A percentile compares a stretch with the other conserved stretches of the same genome.
Conservation (phyloP, 129 eudicot genomes). For the Flaveria linearis region DNA sequence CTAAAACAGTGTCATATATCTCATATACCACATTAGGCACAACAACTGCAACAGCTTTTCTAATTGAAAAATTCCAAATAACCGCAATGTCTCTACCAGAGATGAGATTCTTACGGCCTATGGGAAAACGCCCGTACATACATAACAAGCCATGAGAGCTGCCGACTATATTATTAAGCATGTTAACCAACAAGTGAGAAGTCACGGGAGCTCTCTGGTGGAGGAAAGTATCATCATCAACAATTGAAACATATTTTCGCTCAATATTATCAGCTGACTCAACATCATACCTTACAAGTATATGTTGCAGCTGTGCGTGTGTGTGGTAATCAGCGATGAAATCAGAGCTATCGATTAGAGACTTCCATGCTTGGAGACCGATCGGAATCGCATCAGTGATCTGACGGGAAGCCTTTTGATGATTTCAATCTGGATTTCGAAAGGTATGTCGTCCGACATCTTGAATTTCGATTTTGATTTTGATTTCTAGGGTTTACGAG, state of each 20-base stretch:
- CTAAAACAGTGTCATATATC: slow-evolving; percentile 25
- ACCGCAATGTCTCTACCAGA: not conserved
- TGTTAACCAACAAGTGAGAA: not conserved
- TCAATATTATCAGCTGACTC: not conserved
- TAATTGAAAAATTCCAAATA: not conserved
- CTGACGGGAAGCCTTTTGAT: not conserved
- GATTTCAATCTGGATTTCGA: not conserved
- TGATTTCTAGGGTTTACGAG: not conserved
- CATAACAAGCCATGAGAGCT: slow-evolving; percentile 11
- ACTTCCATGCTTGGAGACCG: slow-evolving; percentile 2
- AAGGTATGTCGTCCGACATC: not conserved
- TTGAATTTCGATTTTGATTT: not conserved
- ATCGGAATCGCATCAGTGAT: not conserved
- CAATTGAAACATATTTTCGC: not conserved
- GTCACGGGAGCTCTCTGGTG: not conserved
- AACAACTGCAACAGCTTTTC: not conserved
- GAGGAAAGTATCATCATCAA: slow-evolving; percentile 9
- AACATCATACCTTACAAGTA: not conserved
- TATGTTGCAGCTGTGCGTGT: not conserved
- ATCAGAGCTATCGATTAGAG: not conserved
- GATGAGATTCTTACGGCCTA: not conserved
- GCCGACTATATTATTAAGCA: not conserved
- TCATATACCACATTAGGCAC: not conserved
- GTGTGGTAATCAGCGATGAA: not conserved
- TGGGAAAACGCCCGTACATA: slow-evolving; percentile 5